Percentiles rank a stretch among this genome's conserved stretches.
Conservation (phyloP, 2,329 filamentous ascomycete genomes). For the Pseudogymnoascus sp. region DNA sequence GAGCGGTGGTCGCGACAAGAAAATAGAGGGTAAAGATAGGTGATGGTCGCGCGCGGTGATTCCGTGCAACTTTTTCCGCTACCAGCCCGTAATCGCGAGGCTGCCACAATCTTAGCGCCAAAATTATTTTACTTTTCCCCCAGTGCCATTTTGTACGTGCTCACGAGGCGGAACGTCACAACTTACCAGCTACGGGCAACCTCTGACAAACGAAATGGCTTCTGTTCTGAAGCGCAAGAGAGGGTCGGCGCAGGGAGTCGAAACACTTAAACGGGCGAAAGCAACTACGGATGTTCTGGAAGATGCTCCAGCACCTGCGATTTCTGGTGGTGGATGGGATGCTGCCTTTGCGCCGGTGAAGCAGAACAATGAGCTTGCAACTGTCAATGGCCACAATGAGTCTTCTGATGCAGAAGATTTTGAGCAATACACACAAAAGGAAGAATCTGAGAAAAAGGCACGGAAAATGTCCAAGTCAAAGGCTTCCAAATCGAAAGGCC, state of each 20-base stretch:
- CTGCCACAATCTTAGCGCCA: slow-evolving; percentile 13
- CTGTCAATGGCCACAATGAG: slow-evolving; percentile 17
- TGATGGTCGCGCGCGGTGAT: slow-evolving; percentile 2
- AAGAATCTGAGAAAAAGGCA: slow-evolving; percentile 9
- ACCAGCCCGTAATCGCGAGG: slow-evolving; percentile 6
- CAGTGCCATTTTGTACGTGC: slow-evolving; percentile 7
- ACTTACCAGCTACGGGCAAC: slow-evolving; percentile 13
- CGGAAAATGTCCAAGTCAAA: slow-evolving; percentile 29
- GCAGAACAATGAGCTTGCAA: slow-evolving; percentile 16
- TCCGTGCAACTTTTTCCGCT: slow-evolving; percentile 5
- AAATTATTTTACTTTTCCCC: slow-evolving; percentile 11
- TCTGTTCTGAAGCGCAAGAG: slow-evolving; percentile 31
- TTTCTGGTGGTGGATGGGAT: slow-evolving; percentile 19
- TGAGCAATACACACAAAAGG: slow-evolving; percentile 16
- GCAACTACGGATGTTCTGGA: slow-evolving; percentile 18
- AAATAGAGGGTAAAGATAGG: slow-evolving; percentile 2
- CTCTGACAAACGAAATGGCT: slow-evolving; percentile 28
- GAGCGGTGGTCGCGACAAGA: background rate
- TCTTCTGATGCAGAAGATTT: slow-evolving; percentile 20
- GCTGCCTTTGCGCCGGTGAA: slow-evolving; percentile 21
- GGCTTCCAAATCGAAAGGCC: slow-evolving; percentile 15
- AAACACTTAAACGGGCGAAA: slow-evolving; percentile 25
- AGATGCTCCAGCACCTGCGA: slow-evolving; percentile 6
- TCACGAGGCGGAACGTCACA: slow-evolving; percentile 9
- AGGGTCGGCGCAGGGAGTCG: slow-evolving; percentile 24